Percentiles rank a stretch among this genome's conserved stretches.
phyloP scores from a whole-genome alignment of 2,329 filamentous ascomycete genomes.

The Sarocladium strictum region DNA sequence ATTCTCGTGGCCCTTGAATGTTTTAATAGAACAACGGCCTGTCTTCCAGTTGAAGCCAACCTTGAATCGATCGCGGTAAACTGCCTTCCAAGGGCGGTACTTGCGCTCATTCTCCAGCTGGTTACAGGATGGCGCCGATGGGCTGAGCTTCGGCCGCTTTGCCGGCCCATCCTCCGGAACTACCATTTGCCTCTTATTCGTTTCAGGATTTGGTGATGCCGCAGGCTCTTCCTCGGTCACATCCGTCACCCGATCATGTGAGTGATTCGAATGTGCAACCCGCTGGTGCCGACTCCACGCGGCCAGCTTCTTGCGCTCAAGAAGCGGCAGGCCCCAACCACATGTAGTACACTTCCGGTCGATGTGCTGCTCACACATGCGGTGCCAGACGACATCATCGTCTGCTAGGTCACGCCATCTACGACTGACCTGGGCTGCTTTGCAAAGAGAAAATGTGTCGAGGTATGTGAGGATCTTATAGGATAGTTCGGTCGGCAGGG shows the following conservation, averaged over 20 bases:
- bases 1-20: constrained; percentile 81
- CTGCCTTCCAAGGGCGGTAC: constrained; percentile 82
- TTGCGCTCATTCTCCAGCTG: constrained; percentile 39
- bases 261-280: constrained; percentile 36
- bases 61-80: constrained; percentile 92
- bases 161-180: constrained; percentile 22
- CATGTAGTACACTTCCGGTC: constrained; percentile 91
- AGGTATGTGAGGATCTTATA: constrained; percentile 91
- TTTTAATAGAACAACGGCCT: constrained; percentile 76
- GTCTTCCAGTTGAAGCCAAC: constrained; percentile 98
- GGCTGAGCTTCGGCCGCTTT: constrained; percentile 28
- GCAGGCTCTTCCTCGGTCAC: neutral
- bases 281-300: constrained; percentile 84
- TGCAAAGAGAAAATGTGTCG: constrained; percentile 90
- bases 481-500: constrained; percentile 81
- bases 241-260: constrained; percentile 10
- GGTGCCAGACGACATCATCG: constrained; percentile 93
- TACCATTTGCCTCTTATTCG: constrained; percentile 27
- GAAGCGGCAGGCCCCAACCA: constrained; percentile 84
- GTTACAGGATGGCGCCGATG: constrained; percentile 21
- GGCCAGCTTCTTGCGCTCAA: constrained; percentile 82
- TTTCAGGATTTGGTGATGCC: constrained; percentile 16
- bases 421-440: constrained; percentile 88
- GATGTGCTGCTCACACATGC: constrained; percentile 97
- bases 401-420: constrained; percentile 88